Conservation (phyloP, 805 yeast species). For the Candida corydali region DNA sequence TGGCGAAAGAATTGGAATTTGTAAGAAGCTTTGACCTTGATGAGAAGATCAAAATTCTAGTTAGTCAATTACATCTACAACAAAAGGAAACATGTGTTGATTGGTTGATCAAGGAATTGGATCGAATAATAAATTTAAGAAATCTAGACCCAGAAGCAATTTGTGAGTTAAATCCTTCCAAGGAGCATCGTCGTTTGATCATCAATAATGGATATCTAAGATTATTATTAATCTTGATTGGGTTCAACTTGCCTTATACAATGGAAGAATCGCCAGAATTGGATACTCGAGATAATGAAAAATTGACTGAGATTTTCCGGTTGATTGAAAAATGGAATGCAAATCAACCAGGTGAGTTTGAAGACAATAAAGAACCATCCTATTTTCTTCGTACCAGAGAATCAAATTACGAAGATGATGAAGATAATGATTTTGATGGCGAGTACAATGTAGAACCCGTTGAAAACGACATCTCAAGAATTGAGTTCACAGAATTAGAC, state of each 20-base stretch:
- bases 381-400: constrained; percentile 26
- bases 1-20: constrained; percentile 35
- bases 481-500: constrained; percentile 19
- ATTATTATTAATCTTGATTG: constrained; percentile 42
- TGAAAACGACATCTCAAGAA: constrained; percentile 9
- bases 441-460: constrained; percentile 15
- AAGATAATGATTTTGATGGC: constrained; percentile 24
- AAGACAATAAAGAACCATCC: constrained; percentile 35
- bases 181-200: constrained; percentile 24
- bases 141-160: constrained; percentile 11
- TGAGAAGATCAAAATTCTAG: constrained; percentile 47
- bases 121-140: constrained; percentile 21
- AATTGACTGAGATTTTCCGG: constrained; percentile 29
- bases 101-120: constrained; percentile 39
- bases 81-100: constrained; percentile 40
- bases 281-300: constrained; percentile 23
- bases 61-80: constrained; percentile 45
- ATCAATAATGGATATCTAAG: constrained; percentile 48
- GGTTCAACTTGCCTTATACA: constrained; percentile 40
- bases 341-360: constrained; percentile 27
- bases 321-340: constrained; percentile 40
- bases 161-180: constrained; percentile 12
- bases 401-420: constrained; percentile 25
- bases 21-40: constrained; percentile 33
- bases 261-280: constrained; percentile 39